A percentile compares a stretch with the other conserved stretches of the same genome.
These are phyloP conservation scores for Hypsizygus ulmarius DNA, from an alignment of 1,284 basidiomycete genomes.

Conservation along the genomic window DNA sequence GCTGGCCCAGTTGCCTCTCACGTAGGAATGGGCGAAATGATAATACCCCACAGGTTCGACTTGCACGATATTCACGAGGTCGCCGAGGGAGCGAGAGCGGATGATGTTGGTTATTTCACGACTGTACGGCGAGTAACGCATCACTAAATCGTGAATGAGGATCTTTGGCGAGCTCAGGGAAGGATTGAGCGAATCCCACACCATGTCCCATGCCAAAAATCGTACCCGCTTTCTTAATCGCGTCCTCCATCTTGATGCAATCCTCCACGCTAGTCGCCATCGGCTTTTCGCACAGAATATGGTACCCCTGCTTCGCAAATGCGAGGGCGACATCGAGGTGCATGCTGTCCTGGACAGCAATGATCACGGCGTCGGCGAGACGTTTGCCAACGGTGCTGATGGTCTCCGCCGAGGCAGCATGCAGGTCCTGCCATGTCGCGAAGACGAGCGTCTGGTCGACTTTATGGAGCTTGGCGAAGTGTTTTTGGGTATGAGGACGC, in stretches of 20 bases:
- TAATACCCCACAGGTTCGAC: constrained; percentile 77
- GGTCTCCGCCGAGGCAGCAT: constrained; percentile 63
- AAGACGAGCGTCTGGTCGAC: constrained; percentile 70
- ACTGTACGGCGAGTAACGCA: constrained; percentile 84
- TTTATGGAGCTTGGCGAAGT: constrained; percentile 54
- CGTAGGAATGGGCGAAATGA: constrained; percentile 85
- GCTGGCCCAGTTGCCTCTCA: constrained; percentile 77
- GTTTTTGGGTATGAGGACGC: constrained; percentile 58
- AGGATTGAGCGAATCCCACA: constrained; percentile 31
- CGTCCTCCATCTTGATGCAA: constrained; percentile 72
- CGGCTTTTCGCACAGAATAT: constrained; percentile 88
- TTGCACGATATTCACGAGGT: constrained; percentile 76
- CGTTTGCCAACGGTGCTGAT: constrained; percentile 59
- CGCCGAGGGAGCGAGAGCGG: constrained; percentile 67
- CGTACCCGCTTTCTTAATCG: constrained; percentile 60
- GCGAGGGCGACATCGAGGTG: constrained; percentile 71
- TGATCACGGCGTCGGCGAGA: constrained; percentile 76
- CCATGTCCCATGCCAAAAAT: constrained; percentile 88
- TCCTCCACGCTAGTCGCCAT: constrained; percentile 78
- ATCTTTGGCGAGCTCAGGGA: not conserved
- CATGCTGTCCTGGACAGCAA: constrained; percentile 77
- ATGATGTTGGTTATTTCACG: constrained; percentile 68
- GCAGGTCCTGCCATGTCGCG: constrained; percentile 68
- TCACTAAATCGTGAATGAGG: constrained; percentile 43
- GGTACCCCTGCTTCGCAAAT: constrained; percentile 78